Base-by-base conservation (phyloP, 805 yeast genomes). In the Lipomyces mesembrius region DNA sequence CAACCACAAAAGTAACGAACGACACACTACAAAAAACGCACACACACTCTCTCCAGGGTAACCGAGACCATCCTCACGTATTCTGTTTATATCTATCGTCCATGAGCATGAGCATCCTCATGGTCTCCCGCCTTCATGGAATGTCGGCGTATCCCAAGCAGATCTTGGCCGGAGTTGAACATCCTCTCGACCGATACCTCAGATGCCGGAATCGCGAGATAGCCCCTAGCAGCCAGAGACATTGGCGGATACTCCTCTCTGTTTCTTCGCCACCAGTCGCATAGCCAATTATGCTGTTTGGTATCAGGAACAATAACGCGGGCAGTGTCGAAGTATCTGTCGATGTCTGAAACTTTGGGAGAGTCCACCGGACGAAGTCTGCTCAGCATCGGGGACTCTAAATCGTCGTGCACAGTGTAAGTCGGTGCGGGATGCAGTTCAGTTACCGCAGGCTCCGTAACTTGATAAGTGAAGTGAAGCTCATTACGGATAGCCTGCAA, bases 241-340 rank as follows among this genome's bases (percentile, higher is more conserved):
- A n/a, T n/a, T n/a, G 20, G 52, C 3, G 22, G 52, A 49, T 49
- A 49, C 1, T 49, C 52, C 11, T 49, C 27, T 51, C 8, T 22
- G 7, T 22, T 51, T 7, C 54, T 51, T 6, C 25, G 25, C 54
- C 54, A 51, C 2, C 54, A 51, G 25, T 51, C 25, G 29, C 54
- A 51, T 22, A 51, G 25, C 54, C 54, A 51, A 51, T 51, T 51
- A 51, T 29, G 29, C 54, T 4, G 54, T 6, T 51, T 51, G 6
- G 54, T 51, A 51, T 51, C 54, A 20, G 29, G 2, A 2, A 51
- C 54, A 51, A 51, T 51, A 51, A 51, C 14, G 25, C 54, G 54
- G 25, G 54, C 14, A 20, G 54, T 51, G 4, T 51, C 54, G 54
- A 51, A 51, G 29, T 51, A n/a, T 51, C 54, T 2, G 4, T 51